Percentiles rank a stretch among this genome's conserved stretches.
Conservation (phyloP, 768 basidiomycete genomes). For the Lactarius sanguifluus region DNA sequence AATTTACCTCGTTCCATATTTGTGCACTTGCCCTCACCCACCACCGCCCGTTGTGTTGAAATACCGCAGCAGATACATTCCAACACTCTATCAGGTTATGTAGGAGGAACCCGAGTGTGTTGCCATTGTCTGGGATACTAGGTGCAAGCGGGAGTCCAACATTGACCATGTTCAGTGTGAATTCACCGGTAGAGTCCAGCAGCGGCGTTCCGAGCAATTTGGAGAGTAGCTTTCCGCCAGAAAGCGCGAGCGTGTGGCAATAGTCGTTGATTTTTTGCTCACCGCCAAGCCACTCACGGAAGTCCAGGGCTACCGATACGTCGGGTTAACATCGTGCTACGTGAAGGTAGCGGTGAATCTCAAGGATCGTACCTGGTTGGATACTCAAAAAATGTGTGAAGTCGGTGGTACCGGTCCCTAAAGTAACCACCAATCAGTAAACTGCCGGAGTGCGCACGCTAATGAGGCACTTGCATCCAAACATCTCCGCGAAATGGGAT, state of each 20-base stretch:
- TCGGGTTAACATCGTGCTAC: background rate
- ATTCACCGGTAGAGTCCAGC: slow-evolving; percentile 54
- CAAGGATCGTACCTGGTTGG: slow-evolving; percentile 43
- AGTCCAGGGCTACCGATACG: slow-evolving; percentile 57
- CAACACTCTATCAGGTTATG: slow-evolving; percentile 34
- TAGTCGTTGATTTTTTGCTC: slow-evolving; percentile 71
- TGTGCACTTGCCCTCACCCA: slow-evolving; percentile 41
- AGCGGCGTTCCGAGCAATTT: slow-evolving; percentile 59
- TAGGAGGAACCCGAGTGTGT: slow-evolving; percentile 27
- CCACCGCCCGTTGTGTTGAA: slow-evolving; percentile 37
- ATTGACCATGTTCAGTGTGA: slow-evolving; percentile 72
- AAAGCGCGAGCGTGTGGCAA: slow-evolving; percentile 64
- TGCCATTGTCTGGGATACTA: slow-evolving; percentile 28
- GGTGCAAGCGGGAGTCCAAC: slow-evolving; percentile 43
- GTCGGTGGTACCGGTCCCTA: slow-evolving; percentile 69
- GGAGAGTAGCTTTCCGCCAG: slow-evolving; percentile 62
- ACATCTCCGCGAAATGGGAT: slow-evolving; percentile 49
- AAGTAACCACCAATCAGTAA: slow-evolving; percentile 7
- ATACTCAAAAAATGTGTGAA: slow-evolving; percentile 54
- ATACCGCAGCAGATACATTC: slow-evolving; percentile 35
- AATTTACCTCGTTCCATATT: slow-evolving; percentile 40
- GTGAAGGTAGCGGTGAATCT: background rate
- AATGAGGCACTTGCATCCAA: slow-evolving; percentile 45
- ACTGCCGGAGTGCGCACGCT: background rate
- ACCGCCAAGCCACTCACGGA: slow-evolving; percentile 72